phyloP scores from a whole-genome alignment of 768 basidiomycete species.

The Auricularia auricula-judae region DNA sequence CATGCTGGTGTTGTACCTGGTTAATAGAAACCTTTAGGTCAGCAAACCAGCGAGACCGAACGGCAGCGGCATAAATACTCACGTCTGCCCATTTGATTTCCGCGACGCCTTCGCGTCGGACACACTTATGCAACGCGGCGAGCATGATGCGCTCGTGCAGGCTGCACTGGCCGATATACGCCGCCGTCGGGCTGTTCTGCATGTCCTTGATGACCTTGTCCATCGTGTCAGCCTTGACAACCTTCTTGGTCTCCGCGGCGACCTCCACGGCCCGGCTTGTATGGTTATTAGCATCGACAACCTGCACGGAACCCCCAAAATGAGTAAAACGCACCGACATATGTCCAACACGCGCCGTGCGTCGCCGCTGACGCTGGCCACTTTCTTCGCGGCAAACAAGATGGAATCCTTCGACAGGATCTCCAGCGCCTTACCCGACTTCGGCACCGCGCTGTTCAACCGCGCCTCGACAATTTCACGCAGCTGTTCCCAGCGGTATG shows the following conservation, averaged over 20 bases:
- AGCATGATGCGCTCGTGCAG: conserved; percentile 86
- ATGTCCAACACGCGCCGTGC: conserved; percentile 89
- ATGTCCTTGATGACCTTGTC: conserved; percentile 68
- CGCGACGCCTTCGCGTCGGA: conserved; percentile 73
- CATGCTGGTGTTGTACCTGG: conserved; percentile 53
- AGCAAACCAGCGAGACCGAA: not conserved
- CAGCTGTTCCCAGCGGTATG: conserved; percentile 71
- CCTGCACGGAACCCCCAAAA: not conserved
- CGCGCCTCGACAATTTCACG: conserved; percentile 81
- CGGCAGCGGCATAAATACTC: conserved; percentile 13
- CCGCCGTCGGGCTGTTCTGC: conserved; percentile 86
- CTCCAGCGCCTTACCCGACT: conserved; percentile 32
- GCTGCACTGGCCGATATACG: conserved; percentile 71
- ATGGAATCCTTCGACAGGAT: conserved; percentile 57
- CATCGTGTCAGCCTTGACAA: conserved; percentile 39
- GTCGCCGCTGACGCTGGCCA: conserved; percentile 81
- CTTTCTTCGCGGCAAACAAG: conserved; percentile 72
- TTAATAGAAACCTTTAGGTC: too few relatives aligned
- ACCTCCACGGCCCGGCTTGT: conserved; percentile 75
- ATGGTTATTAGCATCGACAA: not conserved
- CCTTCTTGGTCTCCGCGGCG: conserved; percentile 34
- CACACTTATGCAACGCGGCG: conserved; percentile 69
- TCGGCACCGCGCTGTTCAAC: conserved; percentile 45
- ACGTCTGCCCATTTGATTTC: conserved; percentile 83
- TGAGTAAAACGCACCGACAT: conserved; percentile 49